phyloP scores from a whole-genome alignment of 2,329 filamentous ascomycete species.

The Chrysoporthe austroafricana region DNA sequence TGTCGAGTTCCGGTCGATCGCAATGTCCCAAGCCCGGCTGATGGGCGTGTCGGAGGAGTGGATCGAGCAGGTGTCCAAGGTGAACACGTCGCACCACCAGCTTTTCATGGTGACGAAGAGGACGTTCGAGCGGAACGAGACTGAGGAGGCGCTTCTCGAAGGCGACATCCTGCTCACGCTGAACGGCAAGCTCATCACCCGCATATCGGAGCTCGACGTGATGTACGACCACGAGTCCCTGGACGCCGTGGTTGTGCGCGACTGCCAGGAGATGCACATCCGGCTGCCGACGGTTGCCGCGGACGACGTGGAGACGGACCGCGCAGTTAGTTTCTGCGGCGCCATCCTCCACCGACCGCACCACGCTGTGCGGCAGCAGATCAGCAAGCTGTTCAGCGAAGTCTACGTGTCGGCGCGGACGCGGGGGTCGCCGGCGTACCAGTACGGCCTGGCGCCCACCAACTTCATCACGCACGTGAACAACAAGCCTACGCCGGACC shows the following conservation, averaged over 20 bases:
- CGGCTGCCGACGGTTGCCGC: conserved; percentile 84
- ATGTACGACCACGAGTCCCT: conserved; percentile 91
- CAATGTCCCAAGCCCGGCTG: conserved; percentile 94
- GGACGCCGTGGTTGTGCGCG: conserved; percentile 83
- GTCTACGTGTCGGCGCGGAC: conserved; percentile 92
- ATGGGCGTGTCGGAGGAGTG: conserved; percentile 97
- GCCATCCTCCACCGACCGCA: conserved; percentile 92
- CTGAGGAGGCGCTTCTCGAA: conserved; percentile 70
- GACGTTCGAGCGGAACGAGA: conserved; percentile 53
- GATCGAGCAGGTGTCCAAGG: conserved; percentile 80
- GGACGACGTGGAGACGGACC: conserved; percentile 88
- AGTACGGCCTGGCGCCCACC: conserved; percentile 90
- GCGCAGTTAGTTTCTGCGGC: conserved; percentile 92
- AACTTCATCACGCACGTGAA: conserved; percentile 99
- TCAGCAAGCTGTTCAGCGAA: conserved; percentile 93
- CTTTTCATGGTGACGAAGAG: conserved; percentile 98
- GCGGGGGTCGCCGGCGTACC: conserved; percentile 80
- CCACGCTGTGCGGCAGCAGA: conserved; percentile 95
- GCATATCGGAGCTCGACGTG: conserved; percentile 88
- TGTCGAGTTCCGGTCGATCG: conserved; percentile 91
- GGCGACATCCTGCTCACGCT: conserved; percentile 91
- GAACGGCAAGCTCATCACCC: conserved; percentile 90
- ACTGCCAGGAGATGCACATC: conserved; percentile 77
- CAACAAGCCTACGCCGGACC: conserved; percentile 79
- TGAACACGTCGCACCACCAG: conserved; percentile 91